Evolutionary conservation across 2,329 filamentous ascomycete genomes (phyloP).

Genomic region (Lachnellula willkommii): DNA sequence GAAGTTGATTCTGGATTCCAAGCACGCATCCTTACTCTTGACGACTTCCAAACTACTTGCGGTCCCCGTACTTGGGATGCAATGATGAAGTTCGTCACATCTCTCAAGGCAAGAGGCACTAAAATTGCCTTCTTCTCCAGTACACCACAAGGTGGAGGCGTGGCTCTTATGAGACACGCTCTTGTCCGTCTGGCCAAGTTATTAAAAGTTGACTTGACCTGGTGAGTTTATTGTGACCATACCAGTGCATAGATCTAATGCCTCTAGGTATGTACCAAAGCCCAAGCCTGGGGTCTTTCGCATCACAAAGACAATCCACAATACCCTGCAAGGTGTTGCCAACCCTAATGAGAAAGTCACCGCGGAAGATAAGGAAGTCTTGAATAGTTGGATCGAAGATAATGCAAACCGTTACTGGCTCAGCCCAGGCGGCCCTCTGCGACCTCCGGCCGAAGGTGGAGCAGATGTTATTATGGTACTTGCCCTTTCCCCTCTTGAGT

Average conservation of each 20-base stretch:
- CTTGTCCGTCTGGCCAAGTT: conserved; percentile 65
- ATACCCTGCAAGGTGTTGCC: conserved; percentile 77
- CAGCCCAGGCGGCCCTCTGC: conserved; percentile 60
- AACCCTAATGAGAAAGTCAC: conserved; percentile 59
- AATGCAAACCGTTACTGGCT: conserved; percentile 75
- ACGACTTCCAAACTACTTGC: conserved; percentile 50
- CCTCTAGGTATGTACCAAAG: conserved; percentile 56
- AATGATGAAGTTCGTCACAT: conserved; percentile 48
- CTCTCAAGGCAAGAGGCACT: conserved; percentile 48
- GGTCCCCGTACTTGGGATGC: conserved; percentile 50
- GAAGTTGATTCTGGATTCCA: conserved; percentile 51
- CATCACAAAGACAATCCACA: conserved; percentile 83
- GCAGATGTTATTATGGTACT: conserved; percentile 65
- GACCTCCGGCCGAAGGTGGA: conserved; percentile 60
- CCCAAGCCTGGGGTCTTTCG: conserved; percentile 74
- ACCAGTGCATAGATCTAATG: not conserved
- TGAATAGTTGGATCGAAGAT: conserved; percentile 66
- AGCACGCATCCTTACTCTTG: conserved; percentile 43
- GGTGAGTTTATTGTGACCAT: conserved; percentile 47
- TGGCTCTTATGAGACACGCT: conserved; percentile 62
- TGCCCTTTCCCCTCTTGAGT: not conserved
- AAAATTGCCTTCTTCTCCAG: conserved; percentile 61
- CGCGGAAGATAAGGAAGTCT: conserved; percentile 53
- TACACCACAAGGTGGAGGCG: conserved; percentile 60
- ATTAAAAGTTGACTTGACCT: conserved; percentile 63